Evolutionary conservation across 106 monocot genomes (phyloP), one percentile per base, ranked within the genome.

Genomic region (Dioscorea dumetorum): DNA sequence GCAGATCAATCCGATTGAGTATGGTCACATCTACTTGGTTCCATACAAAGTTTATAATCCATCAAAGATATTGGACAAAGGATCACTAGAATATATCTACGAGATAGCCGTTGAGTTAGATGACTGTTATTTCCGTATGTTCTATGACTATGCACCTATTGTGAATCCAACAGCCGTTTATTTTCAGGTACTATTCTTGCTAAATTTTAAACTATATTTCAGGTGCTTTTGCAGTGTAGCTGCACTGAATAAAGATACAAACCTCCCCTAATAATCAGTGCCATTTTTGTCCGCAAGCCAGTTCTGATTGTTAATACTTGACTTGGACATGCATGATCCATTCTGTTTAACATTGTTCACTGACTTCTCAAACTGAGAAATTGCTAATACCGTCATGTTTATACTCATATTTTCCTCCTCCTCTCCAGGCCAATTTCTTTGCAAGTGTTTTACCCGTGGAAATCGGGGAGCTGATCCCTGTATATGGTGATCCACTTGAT

Each of bases 21-120:
- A 91, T 67, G 91, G 91, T 11, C 87, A 91, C 60, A 57, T 91
- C 58, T 87, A 80, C 66, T 74, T 91, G 81, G 72, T 91, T 12
- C 87, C 87, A 48, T 78, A 75, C 64, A 48, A 32, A 22, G 35
- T 48, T 24, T 48, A 76, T 74, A 20, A 33, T 35, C 63, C 57
- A 48, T 57, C 67, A 22, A 52, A 66, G 66, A 57, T 54, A 67
- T 10, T 77, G 57, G 78, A 72, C 62, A 78, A 71, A 58, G 70
- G 34, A 65, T 76, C 76, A 20, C 41, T 91, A 33, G 72, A 73
- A 49, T 62, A 77, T 54, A 59, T 84, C 61, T 5, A 59, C 50
- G 68, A 20, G 61, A 70, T 82, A 63, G 71, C 82, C 48, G 59
- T 22, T 62, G 91, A 91, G 79, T 53, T 91, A 19, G 78, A 80